Base-by-base conservation (phyloP, 1,139 yeast genomes). In the Sugiyamaella japonica region DNA sequence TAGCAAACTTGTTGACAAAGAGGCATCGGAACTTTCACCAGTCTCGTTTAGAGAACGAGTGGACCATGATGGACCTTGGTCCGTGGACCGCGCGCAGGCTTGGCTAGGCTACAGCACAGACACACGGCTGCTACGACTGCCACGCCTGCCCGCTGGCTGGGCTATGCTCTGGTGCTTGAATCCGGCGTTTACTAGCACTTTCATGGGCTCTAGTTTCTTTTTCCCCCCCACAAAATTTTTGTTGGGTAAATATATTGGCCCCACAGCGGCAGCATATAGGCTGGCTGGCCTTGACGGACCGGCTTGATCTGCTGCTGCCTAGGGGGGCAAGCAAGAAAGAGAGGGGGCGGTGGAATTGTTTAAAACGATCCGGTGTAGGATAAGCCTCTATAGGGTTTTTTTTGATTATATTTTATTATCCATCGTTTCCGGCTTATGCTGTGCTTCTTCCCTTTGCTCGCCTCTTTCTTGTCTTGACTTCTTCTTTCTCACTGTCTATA, bases 151-250 rank as follows among this genome's bases (percentile, higher is more conserved):
- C 6, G 31, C 31, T 28, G 31, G 31, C 31, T 28, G 31, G 31
- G 31, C n/a, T n/a, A n/a, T n/a, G n/a, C n/a, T n/a, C 25, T 3
- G 25, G 5, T 20, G 25, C 25, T 20, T 6, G 25, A 20, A 3
- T 20, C 3, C 25, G 25, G 25, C 25, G 25, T 20, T 20, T 6
- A 20, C 3, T 20, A 6, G 10, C 8, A 29, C 34, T 34, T 34
- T 34, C 16, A 13, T 34, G 38, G 38, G 38, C 38, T 34, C 2
- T 9, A 29, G 34, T 9, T 29, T 29, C 34, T 29, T 34, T 31
- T 42, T 42, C 23, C 46, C 46, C 46, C 46, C 46, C 46, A 42
- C 46, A 42, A 31, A 41, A 42, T 42, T 42, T 42, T 42, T 42
- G 46, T 42, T 42, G 46, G 46, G 46, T 42, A 42, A 29, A 42